Evolutionary conservation across 345 rosid genomes (phyloP), one percentile per base, ranked within the genome.

Genomic region (Trapa bicornis): DNA sequence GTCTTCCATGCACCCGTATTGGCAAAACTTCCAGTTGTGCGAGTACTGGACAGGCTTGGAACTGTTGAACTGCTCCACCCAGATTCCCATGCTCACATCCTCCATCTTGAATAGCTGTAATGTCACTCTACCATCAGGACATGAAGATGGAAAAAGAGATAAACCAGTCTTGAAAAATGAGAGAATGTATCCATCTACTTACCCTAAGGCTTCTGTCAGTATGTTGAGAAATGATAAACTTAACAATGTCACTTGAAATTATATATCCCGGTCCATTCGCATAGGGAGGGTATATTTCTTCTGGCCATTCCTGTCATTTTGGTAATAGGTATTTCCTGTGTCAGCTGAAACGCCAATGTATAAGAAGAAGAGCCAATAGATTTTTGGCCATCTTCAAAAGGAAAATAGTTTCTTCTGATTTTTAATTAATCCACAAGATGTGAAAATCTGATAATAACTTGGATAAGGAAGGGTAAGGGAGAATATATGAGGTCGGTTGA

Each of bases 41-140:
- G 96, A 87, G 76, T 90, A 91, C 65, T 87, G 96, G 2, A 94
- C 99, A 2, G 86, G 47, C 3, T 38, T 66, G 0, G 91, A 54
- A 36, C 83, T 63, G 74, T 91, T 94, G 81, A 84, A 89, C 73
- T 87, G 85, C 84, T 86, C 89, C 52, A 94, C 89, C 99, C 99
- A 94, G 89, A 89, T 78, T 76, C 99, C 97, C 97, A 94, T 91
- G 72, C 97, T 94, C 67, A 91, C 97, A 82, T 94, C 91, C 81
- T 94, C 96, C 99, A 94, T 94, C 87, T 87, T 94, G 81, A 94
- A 94, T 47, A 89, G 86, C 96, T 87, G 87, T 68, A 69, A 35
- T 7, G 22, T 37, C n/a, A 33, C 33, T n/a, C 45, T 10, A 1
- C 53, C 37, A 53, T 9, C 0, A 22, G 39, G 8, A 48, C 68